These are phyloP conservation scores for Salvia sclarea DNA, from an alignment of 305 asterid species.

Conservation along the genomic window DNA sequence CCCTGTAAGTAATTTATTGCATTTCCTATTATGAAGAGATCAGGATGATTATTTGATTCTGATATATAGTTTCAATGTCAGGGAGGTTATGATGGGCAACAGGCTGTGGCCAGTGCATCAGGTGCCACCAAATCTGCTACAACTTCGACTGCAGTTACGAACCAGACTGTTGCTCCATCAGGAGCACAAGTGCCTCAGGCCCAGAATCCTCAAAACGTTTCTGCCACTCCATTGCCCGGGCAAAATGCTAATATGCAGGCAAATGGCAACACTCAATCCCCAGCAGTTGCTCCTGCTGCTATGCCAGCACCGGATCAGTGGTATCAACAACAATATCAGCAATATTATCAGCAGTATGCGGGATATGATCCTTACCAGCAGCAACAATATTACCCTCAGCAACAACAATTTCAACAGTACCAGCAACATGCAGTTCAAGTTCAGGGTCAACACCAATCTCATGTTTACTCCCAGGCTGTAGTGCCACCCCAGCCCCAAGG, in stretches of 20 bases:
- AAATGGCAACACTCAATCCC: conserved; percentile 52
- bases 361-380: conserved; percentile 75
- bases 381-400: conserved; percentile 70
- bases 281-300: conserved; percentile 45
- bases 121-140: conserved; percentile 46
- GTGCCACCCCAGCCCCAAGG: conserved; percentile 44
- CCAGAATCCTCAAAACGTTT: conserved; percentile 49
- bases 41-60: conserved; percentile 3
- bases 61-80: conserved; percentile 28
- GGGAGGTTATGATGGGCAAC: conserved; percentile 73
- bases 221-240: conserved; percentile 52
- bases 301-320: conserved; percentile 69
- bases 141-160: conserved; percentile 42
- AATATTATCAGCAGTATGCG: conserved; percentile 78
- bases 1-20: conserved; percentile 56
- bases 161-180: conserved; percentile 48
- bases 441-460: conserved; percentile 59
- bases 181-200: conserved; percentile 53
- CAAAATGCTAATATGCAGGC: conserved; percentile 52
- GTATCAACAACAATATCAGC: conserved; percentile 90
- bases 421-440: conserved; percentile 55
- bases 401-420: conserved; percentile 57
- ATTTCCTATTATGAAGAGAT: not conserved
- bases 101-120: conserved; percentile 44
- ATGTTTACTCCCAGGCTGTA: conserved; percentile 41